A percentile compares a stretch with the other conserved stretches of the same genome.
Evolutionary conservation across 2,329 filamentous ascomycete genomes (phyloP).

Genomic region (Chlorencoelia australis): DNA sequence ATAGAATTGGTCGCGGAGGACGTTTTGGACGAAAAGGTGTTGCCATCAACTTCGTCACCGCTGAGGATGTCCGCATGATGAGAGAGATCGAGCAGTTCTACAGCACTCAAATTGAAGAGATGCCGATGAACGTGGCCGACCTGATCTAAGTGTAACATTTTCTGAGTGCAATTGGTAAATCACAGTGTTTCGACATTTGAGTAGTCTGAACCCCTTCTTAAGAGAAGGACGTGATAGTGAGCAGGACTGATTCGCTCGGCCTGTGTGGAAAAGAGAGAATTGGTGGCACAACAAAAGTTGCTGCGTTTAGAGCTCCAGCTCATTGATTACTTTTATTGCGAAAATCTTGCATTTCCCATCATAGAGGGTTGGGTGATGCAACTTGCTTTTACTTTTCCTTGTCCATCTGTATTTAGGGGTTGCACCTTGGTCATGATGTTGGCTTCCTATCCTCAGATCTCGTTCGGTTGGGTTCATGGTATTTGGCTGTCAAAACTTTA

Average conservation of each 20-base stretch:
- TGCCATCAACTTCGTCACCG: slow-evolving; percentile 99
- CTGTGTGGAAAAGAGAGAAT: slow-evolving; percentile 25
- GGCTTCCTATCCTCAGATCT: slow-evolving; percentile 18
- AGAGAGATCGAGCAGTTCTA: slow-evolving; percentile 99
- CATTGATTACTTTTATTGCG: slow-evolving; percentile 21
- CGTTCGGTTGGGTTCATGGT: slow-evolving; percentile 14
- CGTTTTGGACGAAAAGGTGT: slow-evolving; percentile 99
- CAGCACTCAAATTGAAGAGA: slow-evolving; percentile 99
- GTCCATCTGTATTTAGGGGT: slow-evolving; percentile 26
- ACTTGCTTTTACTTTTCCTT: slow-evolving; percentile 19
- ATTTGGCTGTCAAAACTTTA: slow-evolving; percentile 10
- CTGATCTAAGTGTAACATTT: slow-evolving; percentile 48
- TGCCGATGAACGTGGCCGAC: slow-evolving; percentile 89
- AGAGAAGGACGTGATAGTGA: slow-evolving; percentile 28
- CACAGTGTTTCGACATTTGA: slow-evolving; percentile 21
- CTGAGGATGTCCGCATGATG: slow-evolving; percentile 99
- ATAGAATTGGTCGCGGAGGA: slow-evolving; percentile 98
- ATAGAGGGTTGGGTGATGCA: slow-evolving; percentile 26
- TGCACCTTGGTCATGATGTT: slow-evolving; percentile 20
- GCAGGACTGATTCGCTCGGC: slow-evolving; percentile 28
- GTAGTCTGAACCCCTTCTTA: slow-evolving; percentile 16
- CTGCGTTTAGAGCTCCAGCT: slow-evolving; percentile 20
- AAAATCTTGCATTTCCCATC: slow-evolving; percentile 22
- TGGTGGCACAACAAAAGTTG: slow-evolving; percentile 27
- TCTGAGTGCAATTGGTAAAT: slow-evolving; percentile 21